Base-by-base conservation (phyloP, 2,329 filamentous ascomycete genomes). In the Diaporthe vaccinii region DNA sequence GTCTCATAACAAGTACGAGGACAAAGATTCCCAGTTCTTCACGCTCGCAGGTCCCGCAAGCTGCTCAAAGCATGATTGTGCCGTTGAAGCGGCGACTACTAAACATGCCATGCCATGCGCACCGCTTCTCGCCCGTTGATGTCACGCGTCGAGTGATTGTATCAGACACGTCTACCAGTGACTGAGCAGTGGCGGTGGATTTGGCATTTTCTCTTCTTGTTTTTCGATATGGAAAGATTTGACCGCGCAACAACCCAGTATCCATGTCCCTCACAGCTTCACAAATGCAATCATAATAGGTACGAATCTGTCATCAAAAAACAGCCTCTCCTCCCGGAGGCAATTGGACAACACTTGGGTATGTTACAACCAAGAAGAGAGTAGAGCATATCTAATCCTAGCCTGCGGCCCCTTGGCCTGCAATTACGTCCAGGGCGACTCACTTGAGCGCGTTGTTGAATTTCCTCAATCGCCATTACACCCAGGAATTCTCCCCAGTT, bases 331-430 rank as follows among this genome's bases (percentile, higher is more conserved):
- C 31, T 36, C 44, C 39, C 44, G 31, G 62, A 68, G 62, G 62
- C 31, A 68, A 22, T 53, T 25, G 15, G 10, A 53, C 31, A 36
- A 65, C 46, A 55, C 67, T 57, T 74, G 73, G 73, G 73, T 74
- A 74, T 74, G 73, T 71, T 62, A 74, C 62, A 55, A 74, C n/a
- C n/a, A 65, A 55, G 57, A 62, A 28, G 20, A 62, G 80, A 83
- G 17, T 78, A 79, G 77, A 83, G 79, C 73, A 83, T 44, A 75
- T 83, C 82, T 53, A 65, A 46, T 44, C 59, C 46, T 36, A 25
- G 49, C 34, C 62, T 61, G 46, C 22, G 14, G 55, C 46, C 57
- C 53, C n/a, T 28, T 25, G 9, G 22, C 51, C 31, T 28, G 7
- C 8, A 25, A 53, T 76, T 36, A 36, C 15, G 51, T 57, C 34